Percentiles rank a stretch among this genome's conserved stretches.
phyloP scores from a whole-genome alignment of 2,329 filamentous ascomycete species.

The Sporothrix pseudoabietina region DNA sequence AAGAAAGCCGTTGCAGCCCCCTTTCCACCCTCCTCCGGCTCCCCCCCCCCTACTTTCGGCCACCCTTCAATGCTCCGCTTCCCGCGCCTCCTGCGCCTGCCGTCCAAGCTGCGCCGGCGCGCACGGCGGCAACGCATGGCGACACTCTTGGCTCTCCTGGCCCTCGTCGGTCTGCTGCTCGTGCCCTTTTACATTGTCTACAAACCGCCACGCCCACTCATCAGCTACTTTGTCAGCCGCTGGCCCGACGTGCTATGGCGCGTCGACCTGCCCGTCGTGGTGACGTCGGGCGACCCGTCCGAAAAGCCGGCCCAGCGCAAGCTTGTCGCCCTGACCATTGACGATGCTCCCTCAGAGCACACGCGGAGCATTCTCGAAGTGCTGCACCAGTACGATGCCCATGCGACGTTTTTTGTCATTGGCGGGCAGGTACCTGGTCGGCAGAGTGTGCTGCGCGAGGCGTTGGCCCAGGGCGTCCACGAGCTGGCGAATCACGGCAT shows the following conservation, averaged over 20 bases:
- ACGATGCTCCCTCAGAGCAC: constrained; percentile 77
- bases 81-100: constrained; percentile 55
- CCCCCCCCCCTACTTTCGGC: not conserved
- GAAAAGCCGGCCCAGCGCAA: constrained; percentile 45
- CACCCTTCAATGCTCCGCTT: constrained; percentile 39
- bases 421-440: constrained; percentile 68
- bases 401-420: constrained; percentile 87
- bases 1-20: not conserved
- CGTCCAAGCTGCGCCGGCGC: constrained; percentile 59
- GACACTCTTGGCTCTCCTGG: constrained; percentile 51
- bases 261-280: constrained; percentile 46
- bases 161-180: constrained; percentile 43
- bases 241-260: constrained; percentile 83
- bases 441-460: constrained; percentile 57
- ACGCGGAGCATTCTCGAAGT: constrained; percentile 70
- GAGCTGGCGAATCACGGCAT: constrained; percentile 88
- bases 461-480: constrained; percentile 61
- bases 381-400: constrained; percentile 65
- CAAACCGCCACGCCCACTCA: constrained; percentile 73
- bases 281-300: constrained; percentile 1
- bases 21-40: not conserved
- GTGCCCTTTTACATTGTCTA: constrained; percentile 70
- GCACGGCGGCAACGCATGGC: constrained; percentile 62
- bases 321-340: constrained; percentile 79
- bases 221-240: constrained; percentile 67